Evolutionary conservation across 495 filamentous ascomycete species (phyloP).

Genomic region (Penicillium lagena): DNA sequence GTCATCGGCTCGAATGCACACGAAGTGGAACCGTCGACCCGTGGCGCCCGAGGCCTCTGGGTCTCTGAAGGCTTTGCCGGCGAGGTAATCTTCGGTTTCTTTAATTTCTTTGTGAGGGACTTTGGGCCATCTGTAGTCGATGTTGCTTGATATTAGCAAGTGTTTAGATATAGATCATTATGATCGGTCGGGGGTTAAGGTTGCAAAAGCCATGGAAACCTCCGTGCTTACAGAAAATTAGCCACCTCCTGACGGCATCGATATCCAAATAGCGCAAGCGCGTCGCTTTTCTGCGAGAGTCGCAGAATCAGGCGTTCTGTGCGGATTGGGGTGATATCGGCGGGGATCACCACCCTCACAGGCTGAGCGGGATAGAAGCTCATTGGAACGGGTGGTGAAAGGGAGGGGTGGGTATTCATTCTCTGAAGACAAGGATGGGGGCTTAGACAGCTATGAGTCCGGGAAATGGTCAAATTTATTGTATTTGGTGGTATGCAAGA

Average conservation of each 20-base stretch:
- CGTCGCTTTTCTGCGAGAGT: conserved; percentile 9
- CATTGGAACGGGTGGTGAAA: too few species aligned
- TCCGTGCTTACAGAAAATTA: conserved; percentile 18
- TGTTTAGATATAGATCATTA: not conserved
- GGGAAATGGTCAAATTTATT: too few species aligned
- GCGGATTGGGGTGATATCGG: conserved; percentile 1
- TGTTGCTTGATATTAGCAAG: not conserved
- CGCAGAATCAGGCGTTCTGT: conserved; percentile 17
- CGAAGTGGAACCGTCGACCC: conserved; percentile 17
- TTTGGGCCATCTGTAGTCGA: conserved; percentile 11
- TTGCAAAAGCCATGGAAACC: not conserved
- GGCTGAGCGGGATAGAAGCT: conserved; percentile 10
- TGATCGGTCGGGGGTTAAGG: not conserved
- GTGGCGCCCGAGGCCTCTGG: conserved; percentile 18
- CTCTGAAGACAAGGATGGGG: too few species aligned
- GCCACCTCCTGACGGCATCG: conserved; percentile 18
- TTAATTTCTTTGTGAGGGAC: conserved; percentile 10
- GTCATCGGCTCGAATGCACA: conserved; percentile 9
- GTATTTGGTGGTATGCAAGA: too few species aligned
- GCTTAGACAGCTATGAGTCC: too few species aligned
- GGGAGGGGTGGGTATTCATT: too few species aligned
- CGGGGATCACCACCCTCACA: conserved; percentile 11
- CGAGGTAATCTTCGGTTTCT: conserved; percentile 14
- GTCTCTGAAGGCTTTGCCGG: conserved; percentile 12
- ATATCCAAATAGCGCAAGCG: conserved; percentile 13